phyloP scores from a whole-genome alignment of 2,329 filamentous ascomycete genomes.

The Colletotrichum lindemuthianum region DNA sequence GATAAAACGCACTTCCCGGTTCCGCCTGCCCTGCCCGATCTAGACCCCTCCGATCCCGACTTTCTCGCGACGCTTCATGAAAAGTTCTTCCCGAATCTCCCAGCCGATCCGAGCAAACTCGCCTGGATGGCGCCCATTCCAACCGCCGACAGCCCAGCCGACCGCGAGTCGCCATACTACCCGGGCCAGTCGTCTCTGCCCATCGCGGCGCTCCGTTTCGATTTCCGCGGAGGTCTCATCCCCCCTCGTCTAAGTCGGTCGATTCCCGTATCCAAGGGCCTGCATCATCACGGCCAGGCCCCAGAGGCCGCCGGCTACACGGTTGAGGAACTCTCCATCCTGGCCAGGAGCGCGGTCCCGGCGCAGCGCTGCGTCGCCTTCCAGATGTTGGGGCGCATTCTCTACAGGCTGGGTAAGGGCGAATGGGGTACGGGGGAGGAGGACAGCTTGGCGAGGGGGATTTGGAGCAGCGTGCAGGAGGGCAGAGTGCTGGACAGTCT shows the following conservation, averaged over 20 bases:
- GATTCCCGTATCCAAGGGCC: slow-evolving; percentile 79
- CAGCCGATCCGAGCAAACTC: slow-evolving; percentile 84
- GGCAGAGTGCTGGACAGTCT: slow-evolving; percentile 81
- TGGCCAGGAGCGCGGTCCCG: slow-evolving; percentile 83
- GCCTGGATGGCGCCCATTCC: slow-evolving; percentile 88
- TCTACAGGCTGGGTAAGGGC: slow-evolving; percentile 83
- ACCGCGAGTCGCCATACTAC: slow-evolving; percentile 82
- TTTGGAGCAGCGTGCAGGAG: slow-evolving; percentile 85
- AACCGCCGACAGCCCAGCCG: slow-evolving; percentile 70
- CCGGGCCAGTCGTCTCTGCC: slow-evolving; percentile 78
- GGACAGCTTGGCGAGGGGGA: slow-evolving; percentile 73
- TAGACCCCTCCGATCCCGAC: slow-evolving; percentile 84
- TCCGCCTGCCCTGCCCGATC: slow-evolving; percentile 68
- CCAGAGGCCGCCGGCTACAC: slow-evolving; percentile 97
- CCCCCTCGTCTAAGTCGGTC: slow-evolving; percentile 78
- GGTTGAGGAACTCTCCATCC: slow-evolving; percentile 82
- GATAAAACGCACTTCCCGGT: slow-evolving; percentile 69
- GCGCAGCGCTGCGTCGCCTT: slow-evolving; percentile 92
- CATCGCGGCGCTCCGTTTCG: slow-evolving; percentile 84
- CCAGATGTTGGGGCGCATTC: slow-evolving; percentile 85
- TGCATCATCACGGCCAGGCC: slow-evolving; percentile 93
- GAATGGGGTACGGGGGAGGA: slow-evolving; percentile 70
- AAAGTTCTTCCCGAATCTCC: slow-evolving; percentile 92
- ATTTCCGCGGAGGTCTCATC: slow-evolving; percentile 83
- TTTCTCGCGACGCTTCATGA: slow-evolving; percentile 87